Percentiles rank a stretch among this genome's conserved stretches.
phyloP scores from a whole-genome alignment of 2,329 filamentous ascomycete species.

The Botrytis medusae region DNA sequence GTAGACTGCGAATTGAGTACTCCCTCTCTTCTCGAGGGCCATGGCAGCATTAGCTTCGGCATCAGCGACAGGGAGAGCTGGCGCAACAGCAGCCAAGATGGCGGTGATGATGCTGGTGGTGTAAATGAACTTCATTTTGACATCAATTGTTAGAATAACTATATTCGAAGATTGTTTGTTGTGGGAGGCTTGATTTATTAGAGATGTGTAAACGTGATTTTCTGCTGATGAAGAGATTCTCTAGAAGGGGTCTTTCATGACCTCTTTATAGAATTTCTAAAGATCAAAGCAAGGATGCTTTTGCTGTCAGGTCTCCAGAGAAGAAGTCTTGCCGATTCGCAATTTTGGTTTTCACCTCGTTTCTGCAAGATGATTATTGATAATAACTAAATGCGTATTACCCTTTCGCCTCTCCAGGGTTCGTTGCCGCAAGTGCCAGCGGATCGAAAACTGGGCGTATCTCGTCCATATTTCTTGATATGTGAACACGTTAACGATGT shows the following conservation, averaged over 20 bases:
- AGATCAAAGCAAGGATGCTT: background rate
- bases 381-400: background rate
- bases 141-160: background rate
- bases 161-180: background rate
- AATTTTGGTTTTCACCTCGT: background rate
- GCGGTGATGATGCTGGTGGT: conserved; percentile 17
- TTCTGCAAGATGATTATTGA: conserved; percentile 16
- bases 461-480: background rate
- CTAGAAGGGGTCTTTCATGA: background rate
- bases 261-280: background rate
- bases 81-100: conserved; percentile 1
- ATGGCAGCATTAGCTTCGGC: background rate
- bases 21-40: background rate
- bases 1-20: conserved; percentile 14
- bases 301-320: background rate
- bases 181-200: background rate
- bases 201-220: background rate
- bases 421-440: background rate
- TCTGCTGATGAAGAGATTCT: background rate
- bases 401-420: background rate
- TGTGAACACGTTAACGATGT: background rate
- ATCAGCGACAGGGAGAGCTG: conserved; percentile 3
- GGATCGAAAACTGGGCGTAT: background rate
- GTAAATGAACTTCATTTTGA: conserved; percentile 18
- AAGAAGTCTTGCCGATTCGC: background rate